Conservation (phyloP, 345 rosid species). For the Eucalyptus dawsonii region DNA sequence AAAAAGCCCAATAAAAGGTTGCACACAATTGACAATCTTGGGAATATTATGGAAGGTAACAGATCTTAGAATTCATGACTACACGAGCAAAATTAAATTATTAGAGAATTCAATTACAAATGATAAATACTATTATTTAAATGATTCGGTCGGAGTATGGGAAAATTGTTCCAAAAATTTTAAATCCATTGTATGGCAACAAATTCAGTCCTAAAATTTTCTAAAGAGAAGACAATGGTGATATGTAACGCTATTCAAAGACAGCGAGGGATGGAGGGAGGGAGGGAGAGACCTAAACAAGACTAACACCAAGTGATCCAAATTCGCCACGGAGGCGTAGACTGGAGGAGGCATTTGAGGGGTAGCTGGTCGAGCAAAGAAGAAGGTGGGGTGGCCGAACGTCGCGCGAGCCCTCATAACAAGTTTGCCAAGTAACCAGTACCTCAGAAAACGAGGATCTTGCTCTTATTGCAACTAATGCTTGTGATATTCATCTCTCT, state of each 20-base stretch:
- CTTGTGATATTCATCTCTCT: background rate
- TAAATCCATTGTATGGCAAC: no score
- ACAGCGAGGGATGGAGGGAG: no score
- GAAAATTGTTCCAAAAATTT: no score
- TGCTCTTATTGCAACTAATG: background rate
- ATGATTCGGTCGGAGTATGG: no score
- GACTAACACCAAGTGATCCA: conserved; percentile 5
- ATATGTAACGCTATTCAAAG: background rate
- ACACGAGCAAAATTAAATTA: no score
- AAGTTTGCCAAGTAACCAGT: conserved; percentile 20
- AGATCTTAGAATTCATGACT: no score
- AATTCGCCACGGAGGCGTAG: background rate
- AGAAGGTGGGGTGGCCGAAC: conserved; percentile 6
- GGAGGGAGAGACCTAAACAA: background rate
- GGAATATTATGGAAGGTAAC: no score
- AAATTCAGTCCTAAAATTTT: background rate
- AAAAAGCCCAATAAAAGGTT: background rate
- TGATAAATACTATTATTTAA: background rate
- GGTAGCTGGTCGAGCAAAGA: conserved; percentile 7
- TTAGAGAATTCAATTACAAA: no score
- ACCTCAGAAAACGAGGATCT: conserved; percentile 22
- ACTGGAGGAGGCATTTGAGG: background rate
- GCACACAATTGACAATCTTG: no score
- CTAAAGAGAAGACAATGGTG: background rate
- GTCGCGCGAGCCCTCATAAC: conserved; percentile 17